Conservation (phyloP, 2,329 filamentous ascomycete species). For the Diaporthe ilicicola region DNA sequence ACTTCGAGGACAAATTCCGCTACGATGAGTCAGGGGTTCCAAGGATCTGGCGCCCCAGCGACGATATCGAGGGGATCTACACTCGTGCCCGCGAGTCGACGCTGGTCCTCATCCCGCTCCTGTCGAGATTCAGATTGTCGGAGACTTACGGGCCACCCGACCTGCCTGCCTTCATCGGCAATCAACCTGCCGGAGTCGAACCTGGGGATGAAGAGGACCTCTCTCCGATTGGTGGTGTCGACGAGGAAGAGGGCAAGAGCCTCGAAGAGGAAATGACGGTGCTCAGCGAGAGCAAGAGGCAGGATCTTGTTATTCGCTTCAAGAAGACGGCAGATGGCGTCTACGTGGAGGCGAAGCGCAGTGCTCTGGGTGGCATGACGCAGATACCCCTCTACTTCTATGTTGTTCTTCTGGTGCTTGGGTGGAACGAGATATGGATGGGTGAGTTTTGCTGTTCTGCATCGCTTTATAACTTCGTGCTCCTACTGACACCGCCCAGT, state of each 20-base stretch:
- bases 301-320: slow-evolving; percentile 92
- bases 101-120: slow-evolving; percentile 85
- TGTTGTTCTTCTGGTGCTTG: slow-evolving; percentile 83
- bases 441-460: slow-evolving; percentile 65
- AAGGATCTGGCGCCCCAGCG: slow-evolving; percentile 93
- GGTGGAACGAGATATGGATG: slow-evolving; percentile 98
- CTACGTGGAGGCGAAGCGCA: slow-evolving; percentile 96
- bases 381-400: slow-evolving; percentile 97
- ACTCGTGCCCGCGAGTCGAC: slow-evolving; percentile 93
- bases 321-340: slow-evolving; percentile 99
- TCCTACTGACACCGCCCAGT: slow-evolving; percentile 61
- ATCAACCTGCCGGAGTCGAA: slow-evolving; percentile 77
- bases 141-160: slow-evolving; percentile 80
- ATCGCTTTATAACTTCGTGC: slow-evolving; percentile 25
- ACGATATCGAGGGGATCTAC: slow-evolving; percentile 97
- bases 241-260: slow-evolving; percentile 93
- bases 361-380: slow-evolving; percentile 93
- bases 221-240: slow-evolving; percentile 87
- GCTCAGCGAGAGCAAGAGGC: slow-evolving; percentile 87
- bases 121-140: slow-evolving; percentile 83
- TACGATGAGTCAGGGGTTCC: slow-evolving; percentile 96
- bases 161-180: slow-evolving; percentile 84
- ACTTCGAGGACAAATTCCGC: slow-evolving; percentile 99
- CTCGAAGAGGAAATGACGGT: slow-evolving; percentile 96
- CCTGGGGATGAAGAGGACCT: slow-evolving; percentile 91